Evolutionary conservation across 805 yeast species (phyloP).

Genomic region (Candida silvatica): DNA sequence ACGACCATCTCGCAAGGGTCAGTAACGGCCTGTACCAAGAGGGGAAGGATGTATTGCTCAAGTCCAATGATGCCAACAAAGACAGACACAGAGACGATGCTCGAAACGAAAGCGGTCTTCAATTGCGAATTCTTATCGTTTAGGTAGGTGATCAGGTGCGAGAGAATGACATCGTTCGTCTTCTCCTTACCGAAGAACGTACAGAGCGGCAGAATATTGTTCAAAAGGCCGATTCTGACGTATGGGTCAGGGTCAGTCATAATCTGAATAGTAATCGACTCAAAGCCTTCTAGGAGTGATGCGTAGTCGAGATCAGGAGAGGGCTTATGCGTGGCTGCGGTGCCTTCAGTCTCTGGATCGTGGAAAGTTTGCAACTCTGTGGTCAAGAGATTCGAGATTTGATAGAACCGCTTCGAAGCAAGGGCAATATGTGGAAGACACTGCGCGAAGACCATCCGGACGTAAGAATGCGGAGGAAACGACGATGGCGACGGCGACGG

Average conservation of each 20-base stretch:
- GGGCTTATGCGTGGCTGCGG: background rate
- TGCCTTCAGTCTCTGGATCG: conserved; percentile 38
- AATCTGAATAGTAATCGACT: conserved; percentile 52
- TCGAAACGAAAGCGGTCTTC: conserved; percentile 60
- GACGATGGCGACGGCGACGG: conserved; percentile 1
- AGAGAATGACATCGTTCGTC: conserved; percentile 79
- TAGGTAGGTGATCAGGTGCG: conserved; percentile 85
- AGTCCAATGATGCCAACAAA: conserved; percentile 74
- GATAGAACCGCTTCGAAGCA: conserved; percentile 54
- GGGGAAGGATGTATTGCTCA: conserved; percentile 83
- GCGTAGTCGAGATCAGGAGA: conserved; percentile 31
- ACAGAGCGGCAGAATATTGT: conserved; percentile 70
- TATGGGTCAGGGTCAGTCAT: conserved; percentile 60
- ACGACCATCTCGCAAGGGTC: conserved; percentile 83
- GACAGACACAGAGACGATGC: conserved; percentile 67
- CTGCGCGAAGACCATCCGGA: conserved; percentile 61
- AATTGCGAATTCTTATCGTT: conserved; percentile 69
- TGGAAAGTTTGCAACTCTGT: conserved; percentile 14
- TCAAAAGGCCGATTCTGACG: conserved; percentile 63
- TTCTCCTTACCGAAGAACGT: conserved; percentile 78
- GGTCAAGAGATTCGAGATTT: conserved; percentile 46
- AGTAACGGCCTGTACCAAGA: conserved; percentile 71
- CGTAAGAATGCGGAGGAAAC: conserved; percentile 17
- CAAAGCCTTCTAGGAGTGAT: conserved; percentile 46
- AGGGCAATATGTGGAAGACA: conserved; percentile 68